Evolutionary conservation across 139 green algal species (phyloP), one percentile per base, ranked within the genome.

Genomic region (Chlorella sp.): DNA sequence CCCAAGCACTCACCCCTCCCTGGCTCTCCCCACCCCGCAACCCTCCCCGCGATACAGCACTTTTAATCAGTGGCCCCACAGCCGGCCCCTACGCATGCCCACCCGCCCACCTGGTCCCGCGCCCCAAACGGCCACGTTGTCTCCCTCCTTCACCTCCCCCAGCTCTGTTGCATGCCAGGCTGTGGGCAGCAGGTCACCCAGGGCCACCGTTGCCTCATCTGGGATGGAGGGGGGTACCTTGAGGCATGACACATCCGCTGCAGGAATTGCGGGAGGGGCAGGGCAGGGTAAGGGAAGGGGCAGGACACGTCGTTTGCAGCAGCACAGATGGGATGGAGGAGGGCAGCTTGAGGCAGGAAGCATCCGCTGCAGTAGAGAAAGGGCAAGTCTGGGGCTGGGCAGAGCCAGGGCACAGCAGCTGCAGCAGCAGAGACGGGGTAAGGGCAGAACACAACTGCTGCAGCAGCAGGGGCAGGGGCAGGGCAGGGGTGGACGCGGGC

Each of bases 101-200:
- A 86, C 24, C 30, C 82, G 39, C 26, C 85, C 34, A 96, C 95
- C 93, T 77, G 95, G 95, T 0, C 95, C 95, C 34, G 94, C 92
- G 22, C 95, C 95, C 95, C 95, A 97, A 78, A 97, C 95, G 48
- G 95, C 95, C 15, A 97, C 94, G 57, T 86, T 92, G 69, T 95
- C 94, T 21, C 93, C 95, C 53, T 93, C 68, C 1, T 85, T 69
- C 36, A 96, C 92, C 15, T 93, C 86, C 0, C 94, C 95, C 88
- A 96, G 89, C 88, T 96, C 94, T n/a, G 64, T 94, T 53, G 93
- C 93, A 42, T 94, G 92, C 95, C 95, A 97, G 22, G 91, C 94
- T 0, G 95, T 97, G 69, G 91, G 81, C 77, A 97, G 77, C 86
- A 97, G 94, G 91, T 97, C 95, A 34, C 90, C 93, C 61, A 97